These are phyloP conservation scores for Athelia sp. DNA, from an alignment of 1,284 basidiomycete species.

Conservation along the genomic window DNA sequence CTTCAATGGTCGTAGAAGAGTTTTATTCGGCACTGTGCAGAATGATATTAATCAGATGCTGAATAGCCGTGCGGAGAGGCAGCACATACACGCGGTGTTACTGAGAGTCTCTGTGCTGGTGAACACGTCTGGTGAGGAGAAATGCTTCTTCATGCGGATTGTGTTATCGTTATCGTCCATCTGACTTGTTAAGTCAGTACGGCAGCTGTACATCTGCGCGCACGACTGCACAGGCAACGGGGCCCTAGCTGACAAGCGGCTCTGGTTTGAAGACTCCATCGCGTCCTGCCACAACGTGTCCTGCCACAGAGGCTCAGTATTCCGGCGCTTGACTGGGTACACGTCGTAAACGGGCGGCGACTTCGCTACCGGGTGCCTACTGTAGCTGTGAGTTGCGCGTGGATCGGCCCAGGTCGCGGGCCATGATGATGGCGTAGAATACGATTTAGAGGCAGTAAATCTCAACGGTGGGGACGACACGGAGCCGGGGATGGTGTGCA, in stretches of 20 bases:
- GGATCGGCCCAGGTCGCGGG: conserved; percentile 52
- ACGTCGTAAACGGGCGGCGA: conserved; percentile 25
- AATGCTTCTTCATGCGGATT: conserved; percentile 57
- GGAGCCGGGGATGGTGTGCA: conserved; percentile 55
- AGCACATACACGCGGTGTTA: conserved; percentile 32
- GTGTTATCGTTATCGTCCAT: conserved; percentile 68
- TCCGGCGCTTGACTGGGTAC: background rate
- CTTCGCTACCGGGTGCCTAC: conserved; percentile 23
- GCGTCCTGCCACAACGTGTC: conserved; percentile 14
- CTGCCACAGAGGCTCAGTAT: background rate
- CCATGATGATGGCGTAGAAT: conserved; percentile 47
- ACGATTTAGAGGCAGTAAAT: conserved; percentile 35
- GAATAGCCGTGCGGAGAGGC: no score
- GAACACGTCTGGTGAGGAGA: conserved; percentile 38
- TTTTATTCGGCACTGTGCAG: conserved; percentile 49
- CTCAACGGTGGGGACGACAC: conserved; percentile 44
- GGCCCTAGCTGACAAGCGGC: conserved; percentile 73
- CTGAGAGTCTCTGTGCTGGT: conserved; percentile 26
- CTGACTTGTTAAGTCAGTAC: conserved; percentile 58
- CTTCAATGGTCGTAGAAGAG: conserved; percentile 81
- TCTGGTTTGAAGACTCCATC: conserved; percentile 41
- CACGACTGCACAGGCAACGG: conserved; percentile 44
- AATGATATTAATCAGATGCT: background rate
- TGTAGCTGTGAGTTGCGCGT: conserved; percentile 21
- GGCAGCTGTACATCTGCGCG: conserved; percentile 51